Conservation (phyloP, 495 filamentous ascomycete genomes). For the Chaetomium cochliodes region DNA sequence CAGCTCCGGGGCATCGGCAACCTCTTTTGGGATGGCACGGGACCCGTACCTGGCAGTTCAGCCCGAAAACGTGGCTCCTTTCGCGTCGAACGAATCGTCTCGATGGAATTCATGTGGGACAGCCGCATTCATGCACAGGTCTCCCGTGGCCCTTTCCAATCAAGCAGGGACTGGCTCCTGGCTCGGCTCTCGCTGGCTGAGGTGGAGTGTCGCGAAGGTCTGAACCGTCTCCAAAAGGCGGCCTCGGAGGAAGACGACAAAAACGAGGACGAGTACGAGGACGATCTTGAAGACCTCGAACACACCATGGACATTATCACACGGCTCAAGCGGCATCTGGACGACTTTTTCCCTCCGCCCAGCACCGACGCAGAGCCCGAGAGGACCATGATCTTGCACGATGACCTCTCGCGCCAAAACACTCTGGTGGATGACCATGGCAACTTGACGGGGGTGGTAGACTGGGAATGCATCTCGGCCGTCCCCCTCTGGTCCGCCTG, state of each 20-base stretch:
- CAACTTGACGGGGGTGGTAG: constrained; percentile 41
- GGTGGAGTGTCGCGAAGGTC: constrained; percentile 9
- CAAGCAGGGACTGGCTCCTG: constrained; percentile 11
- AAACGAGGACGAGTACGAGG: constrained; percentile 16
- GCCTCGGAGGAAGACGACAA: too few relatives aligned
- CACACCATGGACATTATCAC: constrained; percentile 11
- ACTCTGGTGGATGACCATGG: constrained; percentile 40
- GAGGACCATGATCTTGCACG: constrained; percentile 34
- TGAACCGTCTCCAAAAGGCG: constrained; percentile 4
- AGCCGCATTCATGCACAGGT: constrained; percentile 3
- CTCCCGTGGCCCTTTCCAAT: constrained; percentile 14
- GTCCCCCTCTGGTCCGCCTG: constrained; percentile 39
- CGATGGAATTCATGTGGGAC: constrained; percentile 14
- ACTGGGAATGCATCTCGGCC: constrained; percentile 48
- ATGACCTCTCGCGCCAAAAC: constrained; percentile 44
- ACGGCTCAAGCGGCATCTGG: constrained; percentile 10
- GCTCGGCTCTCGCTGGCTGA: constrained; percentile 14
- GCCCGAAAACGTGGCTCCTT: constrained; percentile 2
- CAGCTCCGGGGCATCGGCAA: constrained; percentile 17
- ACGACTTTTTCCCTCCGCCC: constrained; percentile 21
- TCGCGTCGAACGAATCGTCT: constrained; percentile 12
- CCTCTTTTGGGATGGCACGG: constrained; percentile 8
- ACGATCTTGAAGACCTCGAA: constrained; percentile 16
- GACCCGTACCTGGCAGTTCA: constrained; percentile 1
- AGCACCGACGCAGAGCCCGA: constrained; percentile 23